Evolutionary conservation across 1,284 basidiomycete species (phyloP).

Genomic region (Laetiporus sulphureus): DNA sequence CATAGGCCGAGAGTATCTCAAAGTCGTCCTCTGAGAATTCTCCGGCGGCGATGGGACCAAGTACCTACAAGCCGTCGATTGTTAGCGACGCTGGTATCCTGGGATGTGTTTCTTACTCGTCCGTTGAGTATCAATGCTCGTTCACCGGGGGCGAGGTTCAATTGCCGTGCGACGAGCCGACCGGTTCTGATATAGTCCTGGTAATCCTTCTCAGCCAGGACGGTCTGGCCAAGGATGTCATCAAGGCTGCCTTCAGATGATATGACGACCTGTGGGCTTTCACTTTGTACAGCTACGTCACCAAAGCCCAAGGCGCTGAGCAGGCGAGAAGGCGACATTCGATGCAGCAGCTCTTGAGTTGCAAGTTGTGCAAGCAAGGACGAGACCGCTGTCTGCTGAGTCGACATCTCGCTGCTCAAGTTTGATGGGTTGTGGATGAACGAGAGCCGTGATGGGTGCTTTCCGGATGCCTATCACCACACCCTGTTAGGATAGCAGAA

Average conservation of each 20-base stretch:
- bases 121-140: constrained; percentile 75
- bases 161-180: constrained; percentile 38
- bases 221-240: constrained; percentile 29
- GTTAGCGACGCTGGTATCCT: neutral
- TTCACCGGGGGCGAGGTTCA: constrained; percentile 53
- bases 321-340: constrained; percentile 31
- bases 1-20: constrained; percentile 60
- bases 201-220: constrained; percentile 30
- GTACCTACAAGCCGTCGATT: constrained; percentile 35
- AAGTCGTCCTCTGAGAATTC: constrained; percentile 68
- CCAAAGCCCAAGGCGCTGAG: constrained; percentile 32
- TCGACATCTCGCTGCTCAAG: constrained; percentile 11
- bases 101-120: constrained; percentile 43
- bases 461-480: constrained; percentile 29
- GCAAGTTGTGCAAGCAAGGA: constrained; percentile 43
- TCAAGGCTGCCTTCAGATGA: constrained; percentile 29
- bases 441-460: constrained; percentile 43
- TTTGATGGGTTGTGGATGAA: constrained; percentile 59
- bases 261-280: constrained; percentile 30
- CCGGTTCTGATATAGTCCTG: constrained; percentile 35
- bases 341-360: constrained; percentile 30
- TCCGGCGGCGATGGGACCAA: constrained; percentile 53
- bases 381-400: constrained; percentile 23
- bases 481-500: constrained; percentile 1
- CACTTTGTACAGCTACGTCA: neutral